Evolutionary conservation across 2,329 filamentous ascomycete genomes (phyloP), one percentile per base, ranked within the genome.

Genomic region (Thielaviopsis punctulata): DNA sequence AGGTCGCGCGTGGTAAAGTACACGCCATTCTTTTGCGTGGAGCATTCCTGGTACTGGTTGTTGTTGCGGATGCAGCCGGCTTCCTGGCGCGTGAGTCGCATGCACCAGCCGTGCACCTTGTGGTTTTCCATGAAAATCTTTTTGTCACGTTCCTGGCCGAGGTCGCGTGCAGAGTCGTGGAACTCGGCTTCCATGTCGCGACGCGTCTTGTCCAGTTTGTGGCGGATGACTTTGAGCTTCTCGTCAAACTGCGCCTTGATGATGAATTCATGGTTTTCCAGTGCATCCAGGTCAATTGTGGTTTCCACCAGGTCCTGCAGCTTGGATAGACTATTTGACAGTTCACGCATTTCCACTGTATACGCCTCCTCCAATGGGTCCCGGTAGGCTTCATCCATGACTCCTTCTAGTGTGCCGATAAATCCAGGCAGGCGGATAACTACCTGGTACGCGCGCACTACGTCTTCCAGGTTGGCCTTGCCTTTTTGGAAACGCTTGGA

Each of bases 161-260:
- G 76, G 63, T 98, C 90, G 36, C 77, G 73, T 8, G 85, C 84
- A 0, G 87, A 86, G 25, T 77, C 73, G 49, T 73, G 70, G 60
- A 93, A 92, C 64, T 96, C 90, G 27, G 73, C 73, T 49, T 89
- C 77, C 78, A 98, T 95, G 52, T 89, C 83, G 44, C 79, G 72
- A 57, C 82, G 82, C 24, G 95, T 70, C 62, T 82, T 86, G 62
- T 96, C 90, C 1, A 98, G 78, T 63, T 90, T 92, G 68, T 86
- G 89, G 50, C 86, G 80, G 59, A 98, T 93, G n/a, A 86, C 79
- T 18, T 84, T 80, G 36, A 98, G 72, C 52, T 81, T 77, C 54
- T 95, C 88, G 61, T 98, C 92, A 58, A 95, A 98, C 62, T 98
- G 92, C 1, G 93, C 86, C 67, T 96, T 98, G 75, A 98, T 98